phyloP scores from a whole-genome alignment of 2,329 filamentous ascomycete genomes.

The Trichophyton verrucosum region DNA sequence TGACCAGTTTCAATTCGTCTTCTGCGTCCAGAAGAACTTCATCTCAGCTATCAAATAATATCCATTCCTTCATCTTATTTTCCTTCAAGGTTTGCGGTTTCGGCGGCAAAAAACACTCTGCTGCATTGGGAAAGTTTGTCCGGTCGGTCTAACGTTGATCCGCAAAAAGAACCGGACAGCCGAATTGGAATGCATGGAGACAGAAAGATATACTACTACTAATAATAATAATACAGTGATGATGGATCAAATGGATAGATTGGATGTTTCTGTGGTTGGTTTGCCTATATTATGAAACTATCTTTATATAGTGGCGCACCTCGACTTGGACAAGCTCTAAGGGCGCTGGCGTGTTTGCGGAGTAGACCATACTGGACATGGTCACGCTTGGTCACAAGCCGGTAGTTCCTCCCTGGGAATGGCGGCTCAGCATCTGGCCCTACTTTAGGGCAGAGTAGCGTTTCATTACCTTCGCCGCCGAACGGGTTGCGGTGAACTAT shows the following conservation, averaged over 20 bases:
- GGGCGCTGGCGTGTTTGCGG: background rate
- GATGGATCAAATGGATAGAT: background rate
- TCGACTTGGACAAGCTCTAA: background rate
- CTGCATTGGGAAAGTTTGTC: background rate
- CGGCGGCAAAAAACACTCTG: slow-evolving; percentile 2
- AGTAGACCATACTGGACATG: background rate
- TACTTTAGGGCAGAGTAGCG: background rate
- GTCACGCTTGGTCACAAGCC: background rate
- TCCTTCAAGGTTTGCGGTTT: background rate
- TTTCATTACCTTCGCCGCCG: background rate
- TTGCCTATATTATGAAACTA: background rate
- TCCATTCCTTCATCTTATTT: background rate
- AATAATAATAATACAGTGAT: background rate
- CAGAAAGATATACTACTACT: background rate
- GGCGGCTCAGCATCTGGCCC: background rate
- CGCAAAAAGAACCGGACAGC: background rate
- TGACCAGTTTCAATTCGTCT: background rate
- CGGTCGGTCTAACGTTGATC: background rate
- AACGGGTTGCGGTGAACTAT: background rate
- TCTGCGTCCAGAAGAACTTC: too few species aligned
- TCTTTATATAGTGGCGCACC: too few species aligned
- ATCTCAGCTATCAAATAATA: too few species aligned
- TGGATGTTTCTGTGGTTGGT: background rate
- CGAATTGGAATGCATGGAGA: background rate
- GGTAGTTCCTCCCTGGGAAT: background rate